phyloP scores from a whole-genome alignment of 257 asterid genomes.

The Lavandula angustifolia region DNA sequence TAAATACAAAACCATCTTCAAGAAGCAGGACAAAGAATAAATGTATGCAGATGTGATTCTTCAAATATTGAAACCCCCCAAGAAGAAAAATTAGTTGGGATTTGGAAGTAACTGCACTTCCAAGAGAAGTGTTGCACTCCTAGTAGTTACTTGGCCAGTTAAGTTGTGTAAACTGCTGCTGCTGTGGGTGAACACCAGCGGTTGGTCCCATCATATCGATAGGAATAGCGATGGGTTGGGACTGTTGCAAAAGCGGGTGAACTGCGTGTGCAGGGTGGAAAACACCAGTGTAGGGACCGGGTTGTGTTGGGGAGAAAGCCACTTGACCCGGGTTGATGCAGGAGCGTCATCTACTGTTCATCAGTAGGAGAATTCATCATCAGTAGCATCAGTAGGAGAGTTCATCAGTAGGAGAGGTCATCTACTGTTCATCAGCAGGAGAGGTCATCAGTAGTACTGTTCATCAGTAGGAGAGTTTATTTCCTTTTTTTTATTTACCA shows the following conservation, averaged over 20 bases:
- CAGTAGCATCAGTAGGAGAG: too few relatives aligned
- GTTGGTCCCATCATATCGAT: conserved; percentile 72
- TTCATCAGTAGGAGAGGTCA: too few relatives aligned
- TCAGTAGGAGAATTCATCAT: too few relatives aligned
- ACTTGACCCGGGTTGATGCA: conserved; percentile 78
- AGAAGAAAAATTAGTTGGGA: conserved; percentile 28
- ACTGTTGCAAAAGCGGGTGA: conserved; percentile 78
- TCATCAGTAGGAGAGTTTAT: too few relatives aligned
- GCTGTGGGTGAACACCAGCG: conserved; percentile 49
- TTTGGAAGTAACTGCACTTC: conserved; percentile 31
- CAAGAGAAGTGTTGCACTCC: conserved; percentile 28
- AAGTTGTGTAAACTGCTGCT: conserved; percentile 66
- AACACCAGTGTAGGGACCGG: conserved; percentile 67
- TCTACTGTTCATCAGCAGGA: too few relatives aligned
- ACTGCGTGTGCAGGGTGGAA: conserved; percentile 76
- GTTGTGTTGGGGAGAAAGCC: conserved; percentile 68
- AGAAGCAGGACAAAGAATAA: conserved; percentile 32
- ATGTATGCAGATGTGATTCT: conserved; percentile 14
- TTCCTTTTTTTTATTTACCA: too few relatives aligned
- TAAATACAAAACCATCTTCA: conserved; percentile 38
- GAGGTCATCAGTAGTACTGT: too few relatives aligned
- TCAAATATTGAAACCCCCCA: conserved; percentile 36
- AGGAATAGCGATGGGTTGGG: conserved; percentile 68
- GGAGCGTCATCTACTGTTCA: too few relatives aligned
- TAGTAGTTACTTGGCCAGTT: conserved; percentile 84